A percentile compares a stretch with the other conserved stretches of the same genome.
Evolutionary conservation across 2,329 filamentous ascomycete genomes (phyloP).

Genomic region (Raffaelea deltoideospora): DNA sequence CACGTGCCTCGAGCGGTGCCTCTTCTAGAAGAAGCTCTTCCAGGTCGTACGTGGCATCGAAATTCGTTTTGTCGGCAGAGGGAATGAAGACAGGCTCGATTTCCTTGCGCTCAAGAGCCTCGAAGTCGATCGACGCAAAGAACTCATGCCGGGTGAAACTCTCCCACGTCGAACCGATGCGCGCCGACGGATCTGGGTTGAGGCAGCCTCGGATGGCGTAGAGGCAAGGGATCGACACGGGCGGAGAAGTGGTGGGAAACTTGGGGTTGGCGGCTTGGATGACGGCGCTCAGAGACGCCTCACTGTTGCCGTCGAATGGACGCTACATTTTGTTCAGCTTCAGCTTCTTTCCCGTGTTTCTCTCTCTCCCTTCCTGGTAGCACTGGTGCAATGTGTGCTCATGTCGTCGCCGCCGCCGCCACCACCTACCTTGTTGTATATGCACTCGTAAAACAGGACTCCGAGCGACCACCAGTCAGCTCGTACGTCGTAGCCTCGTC

Average conservation of each 20-base stretch:
- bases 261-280: conserved; percentile 72
- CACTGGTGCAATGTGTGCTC: too few species aligned
- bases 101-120: conserved; percentile 67
- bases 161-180: conserved; percentile 77
- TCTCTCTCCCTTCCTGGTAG: too few species aligned
- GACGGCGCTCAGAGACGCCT: conserved; percentile 62
- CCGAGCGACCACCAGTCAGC: conserved; percentile 99
- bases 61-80: conserved; percentile 96
- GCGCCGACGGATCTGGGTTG: conserved; percentile 61
- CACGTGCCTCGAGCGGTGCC: conserved; percentile 82
- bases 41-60: conserved; percentile 93
- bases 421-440: conserved; percentile 78
- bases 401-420: too few species aligned
- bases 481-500: conserved; percentile 74
- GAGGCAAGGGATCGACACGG: conserved; percentile 75
- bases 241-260: conserved; percentile 83
- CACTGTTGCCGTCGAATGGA: conserved; percentile 82
- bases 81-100: conserved; percentile 85
- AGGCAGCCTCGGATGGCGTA: conserved; percentile 77
- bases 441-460: conserved; percentile 98
- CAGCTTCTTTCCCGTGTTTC: too few species aligned
- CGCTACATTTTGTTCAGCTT: too few species aligned
- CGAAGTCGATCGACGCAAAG: conserved; percentile 76
- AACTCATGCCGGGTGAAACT: conserved; percentile 81
- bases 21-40: conserved; percentile 90